Base-by-base conservation (phyloP, 148 eudicot genomes). In the Cornus suecica region DNA sequence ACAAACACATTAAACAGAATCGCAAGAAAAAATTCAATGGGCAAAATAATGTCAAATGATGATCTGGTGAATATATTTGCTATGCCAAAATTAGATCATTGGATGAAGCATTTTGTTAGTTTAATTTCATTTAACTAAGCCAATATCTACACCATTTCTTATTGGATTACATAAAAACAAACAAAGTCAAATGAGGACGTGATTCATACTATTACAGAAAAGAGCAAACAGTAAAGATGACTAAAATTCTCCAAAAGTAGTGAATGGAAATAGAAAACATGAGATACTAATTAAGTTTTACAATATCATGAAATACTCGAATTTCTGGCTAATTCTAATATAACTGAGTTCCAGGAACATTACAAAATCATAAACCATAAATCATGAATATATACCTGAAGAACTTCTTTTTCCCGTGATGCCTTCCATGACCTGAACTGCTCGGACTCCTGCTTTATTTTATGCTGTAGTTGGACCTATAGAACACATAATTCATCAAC, bases 371-470 rank as follows among this genome's bases (percentile, higher is more conserved):
- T 0, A 58, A 18, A 14, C 22, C 1, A 58, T 22, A 5, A 22
- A 58, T 1, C 9, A 22, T 22, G 23, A 58, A 11, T 27, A 51
- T 18, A 63, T 80, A 96, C 99, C 98, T 96, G 99, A 85, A 96
- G 93, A 67, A 96, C 97, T 87, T 96, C 99, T 70, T 96, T 96
- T 75, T 96, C 99, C 66, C 99, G 82, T 45, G 90, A 85, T 31
- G 97, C 95, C 83, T 96, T 96, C 99, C 99, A 96, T 74, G 72
- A 71, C 73, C 99, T 88, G 75, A 96, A 96, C 76, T 96, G 99
- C 73, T 96, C 99, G 32, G 99, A 96, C 80, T 96, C 99, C 78
- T 91, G 99, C 85, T 96, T 96, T 22, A 96, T 93, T 81, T 96
- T 96, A 78, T 93, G 90, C 82, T 96, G 99, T 41, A 96, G 82